phyloP scores from a whole-genome alignment of 1,284 basidiomycete genomes.

The Laetiporus sulphureus region DNA sequence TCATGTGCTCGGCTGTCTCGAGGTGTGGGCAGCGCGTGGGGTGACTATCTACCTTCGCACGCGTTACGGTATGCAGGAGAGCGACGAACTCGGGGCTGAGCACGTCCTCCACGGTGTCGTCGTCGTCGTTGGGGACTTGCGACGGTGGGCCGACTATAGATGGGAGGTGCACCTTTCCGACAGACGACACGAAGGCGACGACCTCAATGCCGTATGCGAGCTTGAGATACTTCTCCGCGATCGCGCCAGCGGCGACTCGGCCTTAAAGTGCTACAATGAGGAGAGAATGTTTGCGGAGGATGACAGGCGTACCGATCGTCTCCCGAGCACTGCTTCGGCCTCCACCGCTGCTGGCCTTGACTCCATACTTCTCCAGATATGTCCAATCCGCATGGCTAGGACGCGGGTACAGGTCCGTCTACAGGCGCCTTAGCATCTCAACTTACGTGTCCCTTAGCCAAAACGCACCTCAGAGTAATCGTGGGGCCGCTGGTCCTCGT shows the following conservation, averaged over 20 bases:
- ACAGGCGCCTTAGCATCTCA: neutral
- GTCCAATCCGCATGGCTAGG: conserved; percentile 99
- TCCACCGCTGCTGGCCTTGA: conserved; percentile 96
- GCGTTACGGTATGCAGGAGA: conserved; percentile 76
- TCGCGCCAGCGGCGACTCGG: conserved; percentile 95
- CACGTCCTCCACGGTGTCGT: conserved; percentile 73
- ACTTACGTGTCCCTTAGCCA: neutral
- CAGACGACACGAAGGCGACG: conserved; percentile 94
- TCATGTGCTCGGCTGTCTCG: conserved; percentile 88
- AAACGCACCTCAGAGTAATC: conserved; percentile 82
- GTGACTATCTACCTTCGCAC: conserved; percentile 86
- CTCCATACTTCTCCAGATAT: conserved; percentile 95
- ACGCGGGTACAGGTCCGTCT: conserved; percentile 92
- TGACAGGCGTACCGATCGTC: conserved; percentile 76
- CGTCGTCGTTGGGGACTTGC: conserved; percentile 43
- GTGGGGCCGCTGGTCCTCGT: conserved; percentile 97
- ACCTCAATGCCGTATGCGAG: conserved; percentile 89
- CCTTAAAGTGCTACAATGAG: too few species aligned
- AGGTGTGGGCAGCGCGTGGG: conserved; percentile 88
- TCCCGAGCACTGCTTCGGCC: conserved; percentile 93
- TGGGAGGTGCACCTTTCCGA: conserved; percentile 87
- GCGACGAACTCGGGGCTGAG: conserved; percentile 81
- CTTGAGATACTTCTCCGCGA: conserved; percentile 95
- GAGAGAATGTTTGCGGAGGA: conserved; percentile 3
- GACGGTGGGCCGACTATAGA: conserved; percentile 37